Percentiles rank a stretch among this genome's conserved stretches.
These are phyloP conservation scores for Silene vulgaris DNA, from an alignment of 179 eudicot species.

Conservation along the genomic window DNA sequence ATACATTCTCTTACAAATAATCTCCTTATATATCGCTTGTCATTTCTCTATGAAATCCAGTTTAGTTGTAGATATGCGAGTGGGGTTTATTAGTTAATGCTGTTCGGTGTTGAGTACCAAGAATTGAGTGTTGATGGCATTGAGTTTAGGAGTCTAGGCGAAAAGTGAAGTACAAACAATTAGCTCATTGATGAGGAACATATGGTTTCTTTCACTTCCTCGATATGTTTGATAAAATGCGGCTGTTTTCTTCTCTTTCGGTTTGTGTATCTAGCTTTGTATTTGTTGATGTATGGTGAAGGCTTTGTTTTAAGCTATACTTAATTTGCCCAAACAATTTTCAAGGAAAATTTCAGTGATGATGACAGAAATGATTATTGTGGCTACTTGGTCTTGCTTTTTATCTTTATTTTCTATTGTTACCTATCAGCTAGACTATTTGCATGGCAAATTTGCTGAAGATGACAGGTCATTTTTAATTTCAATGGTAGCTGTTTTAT, in stretches of 20 bases:
- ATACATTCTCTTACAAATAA: not conserved
- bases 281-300: not conserved
- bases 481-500: constrained; percentile 4
- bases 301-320: not conserved
- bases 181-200: not conserved
- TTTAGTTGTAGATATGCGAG: not conserved
- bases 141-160: not conserved
- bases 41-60: not conserved
- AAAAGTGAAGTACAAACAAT: not conserved
- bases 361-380: not conserved
- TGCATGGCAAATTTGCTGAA: not conserved
- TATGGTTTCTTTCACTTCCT: not conserved
- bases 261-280: not conserved
- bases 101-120: not conserved
- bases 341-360: not conserved
- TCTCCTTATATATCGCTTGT: not conserved
- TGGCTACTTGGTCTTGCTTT: not conserved
- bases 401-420: not conserved
- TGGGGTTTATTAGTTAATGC: not conserved
- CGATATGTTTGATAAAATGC: not conserved
- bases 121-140: not conserved
- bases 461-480: not conserved
- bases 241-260: not conserved
- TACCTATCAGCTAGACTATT: not conserved
- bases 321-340: not conserved